A percentile compares a stretch with the other conserved stretches of the same genome.
Conservation (phyloP, 495 filamentous ascomycete genomes). For the Xylaria venustula region DNA sequence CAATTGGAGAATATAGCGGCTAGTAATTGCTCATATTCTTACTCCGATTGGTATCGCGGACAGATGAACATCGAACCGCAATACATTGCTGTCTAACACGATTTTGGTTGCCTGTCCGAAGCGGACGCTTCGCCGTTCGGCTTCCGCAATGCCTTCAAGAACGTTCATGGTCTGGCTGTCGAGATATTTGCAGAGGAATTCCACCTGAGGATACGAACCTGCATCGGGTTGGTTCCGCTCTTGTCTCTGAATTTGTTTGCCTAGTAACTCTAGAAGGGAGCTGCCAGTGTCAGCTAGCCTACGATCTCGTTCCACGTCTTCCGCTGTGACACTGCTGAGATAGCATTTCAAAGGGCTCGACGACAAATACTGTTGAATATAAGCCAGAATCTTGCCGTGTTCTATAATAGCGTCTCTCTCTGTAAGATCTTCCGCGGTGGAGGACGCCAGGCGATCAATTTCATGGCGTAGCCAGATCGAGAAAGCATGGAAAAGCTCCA, state of each 20-base stretch:
- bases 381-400: conserved; percentile 50
- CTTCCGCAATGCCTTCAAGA: conserved; percentile 54
- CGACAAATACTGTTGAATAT: conserved; percentile 51
- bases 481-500: conserved; percentile 75
- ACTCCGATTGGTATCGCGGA: conserved; percentile 25
- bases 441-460: conserved; percentile 62
- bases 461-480: conserved; percentile 82
- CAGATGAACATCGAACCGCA: conserved; percentile 38
- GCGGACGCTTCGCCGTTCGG: conserved; percentile 52
- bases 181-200: conserved; percentile 46
- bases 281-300: conserved; percentile 32
- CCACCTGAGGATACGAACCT: conserved; percentile 40
- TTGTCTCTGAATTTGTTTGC: conserved; percentile 45
- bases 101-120: conserved; percentile 47
- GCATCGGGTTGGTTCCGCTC: conserved; percentile 37
- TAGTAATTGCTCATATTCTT: conserved; percentile 18
- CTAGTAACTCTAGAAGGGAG: conserved; percentile 44
- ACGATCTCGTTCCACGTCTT: conserved; percentile 29
- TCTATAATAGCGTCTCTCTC: conserved; percentile 58
- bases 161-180: conserved; percentile 36
- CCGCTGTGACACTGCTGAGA: conserved; percentile 35
- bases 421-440: conserved; percentile 47
- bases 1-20: conserved; percentile 3
- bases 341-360: conserved; percentile 44
- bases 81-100: conserved; percentile 34